These are phyloP conservation scores for Cytauxzoon felis DNA, from an alignment of 169 alveolate species.

Conservation along the genomic window DNA sequence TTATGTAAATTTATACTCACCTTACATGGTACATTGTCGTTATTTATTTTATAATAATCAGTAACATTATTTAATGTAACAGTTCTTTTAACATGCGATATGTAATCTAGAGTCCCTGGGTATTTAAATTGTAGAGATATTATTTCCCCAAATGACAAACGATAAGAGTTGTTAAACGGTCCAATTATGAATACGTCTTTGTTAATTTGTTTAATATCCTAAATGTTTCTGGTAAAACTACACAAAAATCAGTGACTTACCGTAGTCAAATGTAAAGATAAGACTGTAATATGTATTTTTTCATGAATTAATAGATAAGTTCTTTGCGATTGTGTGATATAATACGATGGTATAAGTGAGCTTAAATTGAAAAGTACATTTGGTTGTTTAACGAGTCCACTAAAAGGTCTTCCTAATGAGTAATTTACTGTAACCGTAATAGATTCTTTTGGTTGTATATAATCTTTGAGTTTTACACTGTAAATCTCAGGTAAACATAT, in stretches of 20 bases:
- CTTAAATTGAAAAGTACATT: constrained; percentile 3
- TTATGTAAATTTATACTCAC: too few relatives aligned
- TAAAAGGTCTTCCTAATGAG: constrained; percentile 14
- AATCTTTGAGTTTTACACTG: background rate
- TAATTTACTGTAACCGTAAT: background rate
- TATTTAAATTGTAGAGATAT: background rate
- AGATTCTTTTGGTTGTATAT: background rate
- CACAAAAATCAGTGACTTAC: too few relatives aligned
- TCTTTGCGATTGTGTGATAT: constrained; percentile 2
- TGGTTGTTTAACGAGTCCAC: constrained; percentile 6
- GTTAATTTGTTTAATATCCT: background rate
- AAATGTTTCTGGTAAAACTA: too few relatives aligned
- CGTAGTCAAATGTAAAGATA: constrained; percentile 7
- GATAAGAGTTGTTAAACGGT: constrained; percentile 14
- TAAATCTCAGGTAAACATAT: constrained; percentile 18
- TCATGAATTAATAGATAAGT: background rate
- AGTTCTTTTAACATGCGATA: background rate
- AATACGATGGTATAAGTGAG: constrained; percentile 7
- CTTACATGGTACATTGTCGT: too few relatives aligned
- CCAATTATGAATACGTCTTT: constrained; percentile 13
- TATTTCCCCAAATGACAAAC: constrained; percentile 20
- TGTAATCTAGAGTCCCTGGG: constrained; percentile 21
- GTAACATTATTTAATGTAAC: too few relatives aligned
- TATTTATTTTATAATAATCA: too few relatives aligned
- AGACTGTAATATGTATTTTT: background rate